Percentiles rank a stretch among this genome's conserved stretches.
These are phyloP conservation scores for Apiospora rasikravindrae DNA, from an alignment of 2,329 filamentous ascomycete species.

Conservation along the genomic window DNA sequence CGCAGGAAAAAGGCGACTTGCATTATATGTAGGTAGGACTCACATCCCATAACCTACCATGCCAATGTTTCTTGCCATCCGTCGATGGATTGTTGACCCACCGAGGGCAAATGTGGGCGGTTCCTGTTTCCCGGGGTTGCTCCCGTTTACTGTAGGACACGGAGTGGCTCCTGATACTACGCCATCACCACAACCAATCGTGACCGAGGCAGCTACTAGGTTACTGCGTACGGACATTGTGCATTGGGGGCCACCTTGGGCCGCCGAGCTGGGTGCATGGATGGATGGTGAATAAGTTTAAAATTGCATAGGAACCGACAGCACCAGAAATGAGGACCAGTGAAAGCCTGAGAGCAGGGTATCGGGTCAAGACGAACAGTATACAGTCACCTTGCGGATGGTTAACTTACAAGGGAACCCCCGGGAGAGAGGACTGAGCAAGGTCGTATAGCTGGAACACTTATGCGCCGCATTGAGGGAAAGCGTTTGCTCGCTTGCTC, in stretches of 20 bases:
- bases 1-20: neutral
- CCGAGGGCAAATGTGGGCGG: neutral
- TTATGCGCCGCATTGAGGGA: neutral
- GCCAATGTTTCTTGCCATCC: neutral
- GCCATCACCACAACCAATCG: neutral
- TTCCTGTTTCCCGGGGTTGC: neutral
- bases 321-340: conserved; percentile 20
- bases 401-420: neutral
- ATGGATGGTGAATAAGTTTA: neutral
- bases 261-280: neutral
- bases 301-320: conserved; percentile 5
- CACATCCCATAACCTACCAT: neutral
- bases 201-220: neutral
- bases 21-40: neutral
- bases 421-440: neutral
- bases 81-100: neutral
- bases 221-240: neutral
- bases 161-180: neutral
- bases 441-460: conserved; percentile 4
- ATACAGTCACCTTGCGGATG: neutral
- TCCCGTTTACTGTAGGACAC: neutral
- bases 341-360: conserved; percentile 15
- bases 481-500: no score
- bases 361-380: neutral
- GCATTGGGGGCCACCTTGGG: neutral